Base-by-base conservation (phyloP, 2,329 filamentous ascomycete genomes). In the Parascedosporium putredinis region DNA sequence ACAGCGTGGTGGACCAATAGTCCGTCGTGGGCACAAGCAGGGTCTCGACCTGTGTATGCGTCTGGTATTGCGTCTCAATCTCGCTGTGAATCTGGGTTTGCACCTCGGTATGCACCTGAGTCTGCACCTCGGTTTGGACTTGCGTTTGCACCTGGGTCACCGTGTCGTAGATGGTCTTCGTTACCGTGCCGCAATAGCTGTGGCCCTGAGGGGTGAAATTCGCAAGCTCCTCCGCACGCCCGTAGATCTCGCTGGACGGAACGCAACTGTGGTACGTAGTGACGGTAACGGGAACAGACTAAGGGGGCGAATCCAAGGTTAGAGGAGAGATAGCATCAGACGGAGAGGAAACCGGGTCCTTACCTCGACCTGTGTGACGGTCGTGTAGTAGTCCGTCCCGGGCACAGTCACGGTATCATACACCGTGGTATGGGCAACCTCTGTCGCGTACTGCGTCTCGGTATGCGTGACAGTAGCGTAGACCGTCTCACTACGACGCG, bases 341-440 rank as follows among this genome's bases (percentile, higher is more conserved):
- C n/a, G n/a, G n/a, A 34, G 5, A 36, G n/a, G 10, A n/a, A 5
- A 12, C 5, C 12, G 20, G 20, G n/a, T 18, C 10, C 38, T 10
- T 42, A 42, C 38, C 38, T 42, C 20, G 38, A 20, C 20, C 16
- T 20, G 10, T 22, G 16, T 20, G 38, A 42, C 38, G 20, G 38
- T 42, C 12, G 38, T 20, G 20, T 42, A 42, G n/a, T 20, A 20
- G 23, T 42, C 38, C 9, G n/a, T 45, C 8, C 23, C 43, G 14
- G n/a, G n/a, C n/a, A 45, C 52, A 4, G 57, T 58, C 6, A 36
- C 53, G 5, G 57, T 58, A 20, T 52, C 46, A 36, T 50, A 54
- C 14, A 55, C 18, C 3, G 56, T 57, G 22, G 49, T 54, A 16
- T 16, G 38, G 7, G 20, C 38, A 20, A 42, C 6, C 4, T 23